Conservation (phyloP, 495 filamentous ascomycete genomes). For the Aspergillus nidulans region DNA sequence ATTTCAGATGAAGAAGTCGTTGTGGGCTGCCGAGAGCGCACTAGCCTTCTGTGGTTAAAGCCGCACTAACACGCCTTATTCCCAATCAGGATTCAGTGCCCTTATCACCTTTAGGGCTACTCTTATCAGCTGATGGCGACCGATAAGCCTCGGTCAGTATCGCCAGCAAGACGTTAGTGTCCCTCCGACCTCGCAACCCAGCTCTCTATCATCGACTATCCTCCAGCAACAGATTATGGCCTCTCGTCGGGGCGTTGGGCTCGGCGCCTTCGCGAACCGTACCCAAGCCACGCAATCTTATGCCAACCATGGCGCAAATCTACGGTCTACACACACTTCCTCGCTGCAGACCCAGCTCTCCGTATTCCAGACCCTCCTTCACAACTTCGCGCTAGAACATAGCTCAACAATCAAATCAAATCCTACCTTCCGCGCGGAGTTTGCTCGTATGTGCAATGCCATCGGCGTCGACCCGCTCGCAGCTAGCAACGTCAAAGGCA, state of each 20-base stretch:
- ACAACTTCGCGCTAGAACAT: constrained; percentile 92
- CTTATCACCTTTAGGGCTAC: constrained; percentile 24
- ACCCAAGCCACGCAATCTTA: constrained; percentile 77
- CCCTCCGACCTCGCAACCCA: constrained; percentile 1
- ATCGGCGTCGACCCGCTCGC: constrained; percentile 93
- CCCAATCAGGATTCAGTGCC: constrained; percentile 13
- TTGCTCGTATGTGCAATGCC: constrained; percentile 95
- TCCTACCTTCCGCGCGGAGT: constrained; percentile 91
- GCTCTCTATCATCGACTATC: neutral
- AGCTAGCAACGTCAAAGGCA: constrained; percentile 59
- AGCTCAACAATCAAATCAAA: constrained; percentile 92
- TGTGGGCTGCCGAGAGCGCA: constrained; percentile 25
- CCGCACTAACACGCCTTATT: neutral
- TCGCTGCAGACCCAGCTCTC: constrained; percentile 88
- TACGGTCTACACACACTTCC: constrained; percentile 73
- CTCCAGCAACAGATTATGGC: constrained; percentile 32
- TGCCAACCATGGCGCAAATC: constrained; percentile 78
- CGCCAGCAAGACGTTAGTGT: neutral
- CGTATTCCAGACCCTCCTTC: constrained; percentile 89
- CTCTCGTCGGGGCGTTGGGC: constrained; percentile 67
- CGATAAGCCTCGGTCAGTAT: constrained; percentile 12
- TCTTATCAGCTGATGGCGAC: constrained; percentile 27
- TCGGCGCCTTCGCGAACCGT: constrained; percentile 84
- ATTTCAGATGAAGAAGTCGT: constrained; percentile 21
- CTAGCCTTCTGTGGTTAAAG: constrained; percentile 22